phyloP scores from a whole-genome alignment of 306 rosid species.

The Malus fusca region DNA sequence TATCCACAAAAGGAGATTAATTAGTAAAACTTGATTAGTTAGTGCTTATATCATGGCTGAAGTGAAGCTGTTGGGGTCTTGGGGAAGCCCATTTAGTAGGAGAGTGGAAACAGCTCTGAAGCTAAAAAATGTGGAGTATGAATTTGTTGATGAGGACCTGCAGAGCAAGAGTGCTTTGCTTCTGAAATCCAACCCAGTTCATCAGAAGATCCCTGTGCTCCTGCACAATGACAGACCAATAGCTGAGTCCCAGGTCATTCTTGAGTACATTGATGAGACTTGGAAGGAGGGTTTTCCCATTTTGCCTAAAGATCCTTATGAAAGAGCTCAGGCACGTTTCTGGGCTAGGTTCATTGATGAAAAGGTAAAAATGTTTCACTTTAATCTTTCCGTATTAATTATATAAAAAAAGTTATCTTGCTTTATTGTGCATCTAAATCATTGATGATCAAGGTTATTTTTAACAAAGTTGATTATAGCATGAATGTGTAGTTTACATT shows the following conservation, averaged over 20 bases:
- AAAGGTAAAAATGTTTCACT: constrained; percentile 23
- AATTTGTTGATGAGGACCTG: constrained; percentile 32
- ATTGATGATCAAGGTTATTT: neutral
- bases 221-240: constrained; percentile 44
- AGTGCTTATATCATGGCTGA: constrained; percentile 2
- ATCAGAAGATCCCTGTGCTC: constrained; percentile 45
- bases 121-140: constrained; percentile 43
- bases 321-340: constrained; percentile 52
- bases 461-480: neutral
- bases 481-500: neutral
- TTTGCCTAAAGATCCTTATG: constrained; percentile 39
- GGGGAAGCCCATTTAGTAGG: constrained; percentile 36
- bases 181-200: constrained; percentile 48
- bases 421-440: neutral
- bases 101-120: constrained; percentile 42
- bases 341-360: constrained; percentile 60
- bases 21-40: neutral
- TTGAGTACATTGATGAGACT: constrained; percentile 41
- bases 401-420: neutral
- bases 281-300: constrained; percentile 30
- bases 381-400: neutral
- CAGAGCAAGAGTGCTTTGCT: constrained; percentile 29
- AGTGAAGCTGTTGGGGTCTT: constrained; percentile 30
- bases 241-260: constrained; percentile 48
- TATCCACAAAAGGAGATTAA: neutral